Evolutionary conservation across 179 eudicot genomes (phyloP), one percentile per base, ranked within the genome.

Genomic region (Amaranthus tricolor): DNA sequence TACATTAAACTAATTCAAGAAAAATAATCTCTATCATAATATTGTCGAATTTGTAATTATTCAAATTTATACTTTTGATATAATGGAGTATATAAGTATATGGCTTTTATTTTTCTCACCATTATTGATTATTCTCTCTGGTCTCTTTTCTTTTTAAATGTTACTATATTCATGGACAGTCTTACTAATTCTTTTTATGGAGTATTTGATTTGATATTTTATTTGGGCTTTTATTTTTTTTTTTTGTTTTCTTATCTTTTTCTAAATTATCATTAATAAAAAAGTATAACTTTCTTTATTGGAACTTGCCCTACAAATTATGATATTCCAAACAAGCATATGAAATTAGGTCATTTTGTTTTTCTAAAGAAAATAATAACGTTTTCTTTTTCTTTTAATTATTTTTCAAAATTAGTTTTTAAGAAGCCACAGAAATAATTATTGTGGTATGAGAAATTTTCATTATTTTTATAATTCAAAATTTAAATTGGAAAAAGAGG

Each of bases 261-360:
- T 62, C 16, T 51, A 51, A 0, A 12, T 7, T 6, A 78, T 73
- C 52, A 69, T 79, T 70, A 24, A 51, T 31, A 16, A 1, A 31
- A 31, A 31, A n/a, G n/a, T 31, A 31, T 31, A 31, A 31, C 40
- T 24, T 66, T 44, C 82, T 79, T 79, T 79, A 79, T 79, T 75
- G 76, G 76, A 73, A 73, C 68, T 72, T 77, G 8, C 67, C 67
- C 78, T 74, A 70, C 75, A 78, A 9, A 19, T 24, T 47, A 69
- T 50, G 13, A 63, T 62, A 64, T 62, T 63, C 1, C 11, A n/a
- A 66, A 79, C 75, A 50, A 62, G 70, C 78, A 75, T 79, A 78
- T 75, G 82, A 71, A 75, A 61, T 70, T 63, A 76, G 82, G 75
- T 65, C 79, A 64, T 79, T 58, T 70, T 70, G 75, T 70, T 75